A percentile compares a stretch with the other conserved stretches of the same genome.
Evolutionary conservation across 176 grass and related monocot genomes (phyloP).

Genomic region (Dendrocalamus sinicus): DNA sequence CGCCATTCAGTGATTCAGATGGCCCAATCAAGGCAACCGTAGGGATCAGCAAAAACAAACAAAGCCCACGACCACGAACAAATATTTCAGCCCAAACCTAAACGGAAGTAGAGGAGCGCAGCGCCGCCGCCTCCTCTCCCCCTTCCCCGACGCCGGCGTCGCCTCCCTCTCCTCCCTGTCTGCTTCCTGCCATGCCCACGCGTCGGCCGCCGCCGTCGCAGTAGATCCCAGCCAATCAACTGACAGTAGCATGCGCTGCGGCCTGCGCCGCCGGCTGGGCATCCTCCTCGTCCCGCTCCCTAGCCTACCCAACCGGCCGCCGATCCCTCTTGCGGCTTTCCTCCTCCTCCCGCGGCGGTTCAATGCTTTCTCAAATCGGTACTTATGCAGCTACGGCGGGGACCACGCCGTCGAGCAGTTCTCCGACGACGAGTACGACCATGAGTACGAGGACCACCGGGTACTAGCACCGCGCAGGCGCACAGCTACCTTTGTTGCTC

Average conservation of each 20-base stretch:
- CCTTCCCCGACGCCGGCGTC: conserved; percentile 37
- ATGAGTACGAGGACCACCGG: conserved; percentile 85
- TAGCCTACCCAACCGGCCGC: conserved; percentile 21
- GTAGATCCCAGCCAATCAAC: neutral
- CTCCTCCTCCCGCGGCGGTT: conserved; percentile 39
- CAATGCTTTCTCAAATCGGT: conserved; percentile 27
- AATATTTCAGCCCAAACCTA: conserved; percentile 19
- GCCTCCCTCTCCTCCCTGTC: neutral
- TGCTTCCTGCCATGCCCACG: conserved; percentile 15
- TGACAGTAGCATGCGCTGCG: conserved; percentile 44
- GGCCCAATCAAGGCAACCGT: neutral
- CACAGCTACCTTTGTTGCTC: neutral
- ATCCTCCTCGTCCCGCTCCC: conserved; percentile 45
- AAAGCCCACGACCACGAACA: neutral
- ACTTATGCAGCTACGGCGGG: conserved; percentile 37
- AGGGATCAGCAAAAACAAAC: neutral
- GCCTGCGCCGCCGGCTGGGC: conserved; percentile 45
- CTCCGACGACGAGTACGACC: conserved; percentile 93
- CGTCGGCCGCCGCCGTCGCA: neutral
- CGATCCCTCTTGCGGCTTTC: conserved; percentile 47
- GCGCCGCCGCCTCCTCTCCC: neutral
- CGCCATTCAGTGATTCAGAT: neutral
- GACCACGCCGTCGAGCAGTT: conserved; percentile 81
- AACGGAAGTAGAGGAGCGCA: neutral
- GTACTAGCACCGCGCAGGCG: conserved; percentile 36